These are phyloP conservation scores for Blastocystis sp. DNA, from an alignment of 352 stramenopile genomes.

Conservation along the genomic window DNA sequence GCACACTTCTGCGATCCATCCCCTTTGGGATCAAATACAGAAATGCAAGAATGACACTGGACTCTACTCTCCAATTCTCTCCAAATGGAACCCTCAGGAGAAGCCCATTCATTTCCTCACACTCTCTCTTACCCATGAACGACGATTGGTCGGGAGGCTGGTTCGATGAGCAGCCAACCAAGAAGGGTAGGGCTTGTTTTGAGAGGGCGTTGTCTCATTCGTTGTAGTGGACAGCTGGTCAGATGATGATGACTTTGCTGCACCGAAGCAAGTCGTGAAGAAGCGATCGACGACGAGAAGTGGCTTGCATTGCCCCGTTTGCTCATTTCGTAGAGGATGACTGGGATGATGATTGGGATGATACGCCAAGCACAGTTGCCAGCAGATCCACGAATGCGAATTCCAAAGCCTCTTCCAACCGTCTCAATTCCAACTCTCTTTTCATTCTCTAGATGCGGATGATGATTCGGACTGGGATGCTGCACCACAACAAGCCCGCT, in stretches of 20 bases:
- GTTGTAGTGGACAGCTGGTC: conserved; percentile 48
- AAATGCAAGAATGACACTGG: too few species aligned
- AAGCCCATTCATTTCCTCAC: too few species aligned
- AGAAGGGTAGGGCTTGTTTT: conserved; percentile 2
- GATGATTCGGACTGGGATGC: background rate
- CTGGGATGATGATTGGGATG: conserved; percentile 14
- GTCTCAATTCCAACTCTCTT: too few species aligned
- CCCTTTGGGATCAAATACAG: too few species aligned
- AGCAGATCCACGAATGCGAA: background rate
- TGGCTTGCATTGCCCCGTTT: background rate
- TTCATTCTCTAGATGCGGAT: too few species aligned
- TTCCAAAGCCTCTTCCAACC: background rate
- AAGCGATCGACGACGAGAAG: conserved; percentile 11
- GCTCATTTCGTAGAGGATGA: conserved; percentile 14
- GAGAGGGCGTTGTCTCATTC: background rate
- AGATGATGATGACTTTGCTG: conserved; percentile 32
- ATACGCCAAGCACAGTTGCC: background rate
- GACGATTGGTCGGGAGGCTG: conserved; percentile 54
- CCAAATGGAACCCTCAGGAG: too few species aligned
- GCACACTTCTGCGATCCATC: too few species aligned
- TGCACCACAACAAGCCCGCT: background rate
- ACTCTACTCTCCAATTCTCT: too few species aligned
- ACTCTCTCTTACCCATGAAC: background rate
- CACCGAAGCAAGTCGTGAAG: background rate
- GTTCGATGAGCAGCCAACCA: conserved; percentile 45